These are phyloP conservation scores for Prunus campanulata DNA, from an alignment of 306 rosid species.

Conservation along the genomic window DNA sequence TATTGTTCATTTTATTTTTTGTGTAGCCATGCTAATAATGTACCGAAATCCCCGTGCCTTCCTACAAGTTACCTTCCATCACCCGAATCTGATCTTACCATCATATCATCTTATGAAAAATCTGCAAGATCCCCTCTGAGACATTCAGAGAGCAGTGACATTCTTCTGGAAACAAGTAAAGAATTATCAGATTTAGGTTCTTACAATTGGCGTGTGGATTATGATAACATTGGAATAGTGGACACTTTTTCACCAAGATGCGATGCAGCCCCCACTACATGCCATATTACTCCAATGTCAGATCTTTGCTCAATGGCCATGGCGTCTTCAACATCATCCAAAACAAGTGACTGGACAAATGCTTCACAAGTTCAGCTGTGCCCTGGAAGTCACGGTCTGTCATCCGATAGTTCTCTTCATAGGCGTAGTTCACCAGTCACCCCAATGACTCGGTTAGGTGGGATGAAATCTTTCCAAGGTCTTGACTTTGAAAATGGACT, in stretches of 20 bases:
- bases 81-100: constrained; percentile 28
- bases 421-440: constrained; percentile 52
- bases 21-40: constrained; percentile 45
- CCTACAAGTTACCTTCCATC: constrained; percentile 33
- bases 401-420: constrained; percentile 31
- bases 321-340: constrained; percentile 27
- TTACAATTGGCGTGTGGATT: constrained; percentile 26
- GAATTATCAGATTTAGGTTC: constrained; percentile 18
- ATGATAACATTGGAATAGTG: constrained; percentile 14
- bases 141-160: constrained; percentile 19
- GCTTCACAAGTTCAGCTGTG: constrained; percentile 17
- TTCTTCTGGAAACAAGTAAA: constrained; percentile 24
- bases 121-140: constrained; percentile 19
- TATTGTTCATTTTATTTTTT: constrained; percentile 14
- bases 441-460: constrained; percentile 35
- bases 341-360: constrained; percentile 20
- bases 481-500: constrained; percentile 26
- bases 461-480: constrained; percentile 18
- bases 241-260: constrained; percentile 28
- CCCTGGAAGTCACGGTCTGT: constrained; percentile 25
- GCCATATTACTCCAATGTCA: constrained; percentile 23
- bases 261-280: constrained; percentile 11
- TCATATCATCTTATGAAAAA: constrained; percentile 25
- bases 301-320: constrained; percentile 18
- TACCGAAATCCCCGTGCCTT: constrained; percentile 33